Percentiles rank a stretch among this genome's conserved stretches.
phyloP scores from a whole-genome alignment of 331 rosid genomes.

The Rhamnella rubrinervis region DNA sequence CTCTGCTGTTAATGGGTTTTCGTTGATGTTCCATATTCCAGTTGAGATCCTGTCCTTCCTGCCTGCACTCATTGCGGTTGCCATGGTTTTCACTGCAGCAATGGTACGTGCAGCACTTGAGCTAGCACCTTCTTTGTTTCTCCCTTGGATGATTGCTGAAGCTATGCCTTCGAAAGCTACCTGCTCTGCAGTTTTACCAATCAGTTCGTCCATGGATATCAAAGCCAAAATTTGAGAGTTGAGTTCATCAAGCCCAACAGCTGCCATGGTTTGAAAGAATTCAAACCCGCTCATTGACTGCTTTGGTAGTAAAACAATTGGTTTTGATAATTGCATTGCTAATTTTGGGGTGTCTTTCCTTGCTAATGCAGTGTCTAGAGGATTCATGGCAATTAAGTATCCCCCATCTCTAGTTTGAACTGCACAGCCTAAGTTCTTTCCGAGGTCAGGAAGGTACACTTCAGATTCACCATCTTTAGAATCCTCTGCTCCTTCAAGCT shows the following conservation, averaged over 20 bases:
- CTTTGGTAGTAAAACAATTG: constrained; percentile 50
- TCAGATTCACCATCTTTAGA: constrained; percentile 44
- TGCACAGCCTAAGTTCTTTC: constrained; percentile 76
- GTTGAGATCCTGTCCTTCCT: constrained; percentile 78
- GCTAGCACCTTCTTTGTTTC: constrained; percentile 92
- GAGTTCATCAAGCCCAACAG: constrained; percentile 65
- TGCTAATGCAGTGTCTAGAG: constrained; percentile 46
- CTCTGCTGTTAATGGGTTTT: constrained; percentile 48
- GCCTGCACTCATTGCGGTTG: constrained; percentile 58
- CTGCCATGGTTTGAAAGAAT: constrained; percentile 74
- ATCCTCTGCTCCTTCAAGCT: constrained; percentile 44
- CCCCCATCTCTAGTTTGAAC: constrained; percentile 89
- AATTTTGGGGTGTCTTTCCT: constrained; percentile 72
- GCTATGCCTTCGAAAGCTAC: constrained; percentile 97
- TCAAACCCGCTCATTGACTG: constrained; percentile 68
- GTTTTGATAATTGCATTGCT: constrained; percentile 88
- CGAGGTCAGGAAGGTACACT: constrained; percentile 82
- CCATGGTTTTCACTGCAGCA: constrained; percentile 63
- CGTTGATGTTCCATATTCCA: constrained; percentile 81
- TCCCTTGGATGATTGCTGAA: constrained; percentile 78
- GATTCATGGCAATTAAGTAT: constrained; percentile 83
- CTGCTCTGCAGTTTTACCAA: constrained; percentile 93
- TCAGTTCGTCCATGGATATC: constrained; percentile 76
- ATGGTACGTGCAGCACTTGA: constrained; percentile 84
- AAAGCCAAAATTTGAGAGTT: constrained; percentile 50